Evolutionary conservation across 495 filamentous ascomycete species (phyloP).

Genomic region (Delitschia confertaspora): DNA sequence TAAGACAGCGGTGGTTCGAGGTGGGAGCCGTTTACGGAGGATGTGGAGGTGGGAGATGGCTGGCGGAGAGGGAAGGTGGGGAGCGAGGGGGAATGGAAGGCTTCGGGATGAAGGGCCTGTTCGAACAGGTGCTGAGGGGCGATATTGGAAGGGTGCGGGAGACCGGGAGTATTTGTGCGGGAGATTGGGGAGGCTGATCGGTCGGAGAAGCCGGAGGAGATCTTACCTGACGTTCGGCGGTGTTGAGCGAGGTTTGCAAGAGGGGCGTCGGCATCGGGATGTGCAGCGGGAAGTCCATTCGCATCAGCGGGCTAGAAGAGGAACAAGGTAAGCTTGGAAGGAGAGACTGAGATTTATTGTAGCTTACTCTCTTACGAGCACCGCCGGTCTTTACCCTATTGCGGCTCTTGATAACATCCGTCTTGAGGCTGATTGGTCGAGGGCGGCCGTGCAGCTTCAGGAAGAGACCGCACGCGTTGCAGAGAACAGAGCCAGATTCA

Average conservation of each 20-base stretch:
- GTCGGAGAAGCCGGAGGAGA: slow-evolving; percentile 63
- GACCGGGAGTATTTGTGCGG: slow-evolving; percentile 67
- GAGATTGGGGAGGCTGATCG: slow-evolving; percentile 79
- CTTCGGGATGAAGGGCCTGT: slow-evolving; percentile 51
- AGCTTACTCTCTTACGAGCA: slow-evolving; percentile 80
- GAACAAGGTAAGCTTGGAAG: background rate
- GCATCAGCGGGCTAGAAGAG: slow-evolving; percentile 1
- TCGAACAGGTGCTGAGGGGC: slow-evolving; percentile 74
- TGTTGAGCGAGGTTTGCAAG: slow-evolving; percentile 40
- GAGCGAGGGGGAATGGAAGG: slow-evolving; percentile 51
- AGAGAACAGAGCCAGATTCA: slow-evolving; percentile 92
- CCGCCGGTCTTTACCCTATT: slow-evolving; percentile 91
- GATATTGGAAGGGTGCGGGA: slow-evolving; percentile 51
- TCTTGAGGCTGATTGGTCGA: slow-evolving; percentile 92
- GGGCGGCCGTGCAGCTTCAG: slow-evolving; percentile 91
- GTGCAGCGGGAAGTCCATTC: slow-evolving; percentile 49
- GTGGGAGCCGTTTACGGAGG: slow-evolving; percentile 66
- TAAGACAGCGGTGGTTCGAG: slow-evolving; percentile 70
- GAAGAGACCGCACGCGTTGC: slow-evolving; percentile 96
- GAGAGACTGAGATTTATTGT: too few relatives aligned
- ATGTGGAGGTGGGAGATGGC: slow-evolving; percentile 58
- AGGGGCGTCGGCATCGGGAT: slow-evolving; percentile 50
- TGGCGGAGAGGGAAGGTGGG: slow-evolving; percentile 47
- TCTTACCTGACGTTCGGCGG: slow-evolving; percentile 63
- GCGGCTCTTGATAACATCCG: slow-evolving; percentile 98